Conservation (phyloP, 768 basidiomycete species). For the Rhizopogon vinicolor region DNA sequence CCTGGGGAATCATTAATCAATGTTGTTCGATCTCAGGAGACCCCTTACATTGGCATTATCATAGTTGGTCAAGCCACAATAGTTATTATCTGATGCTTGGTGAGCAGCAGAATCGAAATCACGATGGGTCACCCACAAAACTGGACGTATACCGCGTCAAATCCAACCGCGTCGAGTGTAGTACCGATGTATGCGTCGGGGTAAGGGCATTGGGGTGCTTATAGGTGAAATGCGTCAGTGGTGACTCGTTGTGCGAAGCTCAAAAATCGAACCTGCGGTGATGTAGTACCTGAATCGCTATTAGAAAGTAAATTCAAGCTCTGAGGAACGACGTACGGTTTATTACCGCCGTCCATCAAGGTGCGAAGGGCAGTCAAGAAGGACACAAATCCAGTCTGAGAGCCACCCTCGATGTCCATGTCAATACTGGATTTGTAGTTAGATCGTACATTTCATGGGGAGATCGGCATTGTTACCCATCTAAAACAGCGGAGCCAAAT, state of each 20-base stretch:
- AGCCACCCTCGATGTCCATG: constrained; percentile 46
- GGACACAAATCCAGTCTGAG: constrained; percentile 21
- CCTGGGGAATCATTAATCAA: constrained; percentile 29
- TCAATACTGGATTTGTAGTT: constrained; percentile 25
- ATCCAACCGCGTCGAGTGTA: constrained; percentile 36
- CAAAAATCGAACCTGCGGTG: constrained; percentile 30
- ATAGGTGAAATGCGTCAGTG: constrained; percentile 4
- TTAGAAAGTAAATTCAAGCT: neutral
- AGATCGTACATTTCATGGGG: neutral
- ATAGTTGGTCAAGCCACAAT: constrained; percentile 35
- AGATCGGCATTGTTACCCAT: constrained; percentile 44
- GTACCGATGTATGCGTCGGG: constrained; percentile 42
- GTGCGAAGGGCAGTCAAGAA: constrained; percentile 23
- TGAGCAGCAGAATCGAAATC: neutral
- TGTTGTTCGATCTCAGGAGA: neutral
- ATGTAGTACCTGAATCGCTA: constrained; percentile 34
- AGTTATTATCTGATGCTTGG: constrained; percentile 39
- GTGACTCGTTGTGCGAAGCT: neutral
- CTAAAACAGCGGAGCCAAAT: constrained; percentile 67
- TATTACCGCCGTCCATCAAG: constrained; percentile 24
- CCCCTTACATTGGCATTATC: constrained; percentile 34
- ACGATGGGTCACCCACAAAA: constrained; percentile 28
- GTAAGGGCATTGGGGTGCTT: constrained; percentile 41
- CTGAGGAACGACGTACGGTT: constrained; percentile 15
- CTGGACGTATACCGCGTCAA: constrained; percentile 49